Base-by-base conservation (phyloP, 164 flowering plant genomes). In the Macadamia integrifolia region DNA sequence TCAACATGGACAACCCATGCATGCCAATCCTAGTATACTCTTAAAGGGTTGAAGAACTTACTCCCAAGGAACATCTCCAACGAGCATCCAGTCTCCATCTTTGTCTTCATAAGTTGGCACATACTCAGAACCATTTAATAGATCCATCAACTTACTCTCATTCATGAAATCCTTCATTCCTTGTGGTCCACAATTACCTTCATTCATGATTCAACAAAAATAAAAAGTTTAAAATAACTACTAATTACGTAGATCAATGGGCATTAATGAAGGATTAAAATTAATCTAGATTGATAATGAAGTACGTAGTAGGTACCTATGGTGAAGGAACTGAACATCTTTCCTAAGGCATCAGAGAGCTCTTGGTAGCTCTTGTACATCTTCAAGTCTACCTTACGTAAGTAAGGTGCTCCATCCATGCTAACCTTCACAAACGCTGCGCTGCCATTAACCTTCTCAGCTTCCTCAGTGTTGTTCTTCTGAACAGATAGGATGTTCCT, bases 31-130 rank as follows among this genome's bases (percentile, higher is more conserved):
- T 23, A 23, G 23, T 23, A 23, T 23, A 23, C 23, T 23, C 23
- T 23, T 23, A 1, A 35, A 35, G 40, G 30, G 1, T 61, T 5
- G 28, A 65, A 46, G 50, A 72, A 85, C 88, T 82, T 82, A 92
- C 97, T 82, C 85, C 93, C 92, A 91, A 18, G 94, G 97, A 43
- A 91, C 97, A 71, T 91, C 93, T 6, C 97, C 93, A 7, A 91
- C 91, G 9, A 88, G 91, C 92, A 91, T 88, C 94, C 97, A 87
- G 49, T 91, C 97, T 15, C 97, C 92, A 68, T 91, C 97, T 76
- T 87, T 91, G 74, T 91, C 97, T 76, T 91, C 89, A 61, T 86
- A 91, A 2, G 93, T 87, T 0, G 92, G 91, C 30, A 90, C 91
- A 68, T 85, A 90, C 46, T 90, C 96, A 28, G 94, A 81, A 28